Conservation (phyloP, 768 basidiomycete genomes). For the Leucocoprinus birnbaumii region DNA sequence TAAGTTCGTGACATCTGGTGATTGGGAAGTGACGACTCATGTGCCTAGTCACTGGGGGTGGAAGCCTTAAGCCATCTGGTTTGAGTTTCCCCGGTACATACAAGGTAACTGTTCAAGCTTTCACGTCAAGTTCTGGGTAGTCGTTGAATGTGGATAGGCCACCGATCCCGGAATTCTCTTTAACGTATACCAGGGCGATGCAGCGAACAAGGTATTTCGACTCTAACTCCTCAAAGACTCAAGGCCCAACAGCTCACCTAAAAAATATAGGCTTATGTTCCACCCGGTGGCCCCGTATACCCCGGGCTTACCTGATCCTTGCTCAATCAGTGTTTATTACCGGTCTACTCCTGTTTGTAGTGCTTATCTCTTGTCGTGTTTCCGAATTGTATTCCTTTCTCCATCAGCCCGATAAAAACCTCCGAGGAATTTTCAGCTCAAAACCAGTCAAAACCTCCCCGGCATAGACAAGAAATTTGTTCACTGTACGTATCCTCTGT, state of each 20-base stretch:
- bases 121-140: not conserved
- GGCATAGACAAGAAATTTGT: too few relatives aligned
- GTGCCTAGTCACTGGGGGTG: conserved; percentile 29
- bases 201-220: conserved; percentile 27
- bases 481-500: too few relatives aligned
- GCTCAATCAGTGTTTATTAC: too few relatives aligned
- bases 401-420: too few relatives aligned
- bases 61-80: conserved; percentile 31
- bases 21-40: not conserved
- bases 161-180: conserved; percentile 34
- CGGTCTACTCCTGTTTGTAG: too few relatives aligned
- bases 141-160: conserved; percentile 17
- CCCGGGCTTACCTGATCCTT: conserved; percentile 21
- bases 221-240: not conserved
- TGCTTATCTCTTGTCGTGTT: too few relatives aligned
- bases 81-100: conserved; percentile 36
- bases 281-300: conserved; percentile 31
- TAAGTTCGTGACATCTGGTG: conserved; percentile 4
- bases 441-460: too few relatives aligned
- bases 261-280: conserved; percentile 23
- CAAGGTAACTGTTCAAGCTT: conserved; percentile 18
- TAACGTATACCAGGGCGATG: conserved; percentile 33
- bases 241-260: not conserved
- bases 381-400: too few relatives aligned
- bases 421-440: too few relatives aligned